Conservation (phyloP, 352 stramenopile genomes). For the Globisporangium solare region DNA sequence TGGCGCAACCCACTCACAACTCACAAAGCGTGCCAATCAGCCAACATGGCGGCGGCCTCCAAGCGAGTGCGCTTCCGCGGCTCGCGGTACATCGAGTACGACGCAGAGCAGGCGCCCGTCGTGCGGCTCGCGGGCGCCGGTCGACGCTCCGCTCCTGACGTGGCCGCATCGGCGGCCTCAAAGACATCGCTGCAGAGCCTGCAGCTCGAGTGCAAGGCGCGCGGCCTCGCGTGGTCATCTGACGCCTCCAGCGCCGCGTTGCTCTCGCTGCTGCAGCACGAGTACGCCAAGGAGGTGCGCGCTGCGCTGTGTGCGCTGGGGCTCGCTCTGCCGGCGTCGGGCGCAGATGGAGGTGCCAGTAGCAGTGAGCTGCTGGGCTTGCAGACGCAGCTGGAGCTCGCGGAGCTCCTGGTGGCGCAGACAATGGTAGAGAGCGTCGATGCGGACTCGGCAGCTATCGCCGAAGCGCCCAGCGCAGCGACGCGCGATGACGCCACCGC, state of each 20-base stretch:
- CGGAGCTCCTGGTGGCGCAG: conserved; percentile 39
- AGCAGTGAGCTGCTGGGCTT: conserved; percentile 7
- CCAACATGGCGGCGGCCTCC: too few relatives aligned
- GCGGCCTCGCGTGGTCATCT: conserved; percentile 16
- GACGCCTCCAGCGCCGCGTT: conserved; percentile 5
- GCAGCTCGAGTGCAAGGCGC: conserved; percentile 40
- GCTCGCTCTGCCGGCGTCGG: conserved; percentile 26
- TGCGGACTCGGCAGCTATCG: too few relatives aligned
- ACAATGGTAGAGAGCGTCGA: too few relatives aligned
- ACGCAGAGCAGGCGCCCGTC: conserved; percentile 37
- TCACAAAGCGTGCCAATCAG: too few relatives aligned
- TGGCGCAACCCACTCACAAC: too few relatives aligned
- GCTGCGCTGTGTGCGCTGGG: conserved; percentile 23
- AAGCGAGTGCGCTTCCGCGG: conserved; percentile 47
- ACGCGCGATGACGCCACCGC: conserved; percentile 1
- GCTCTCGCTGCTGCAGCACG: conserved; percentile 12
- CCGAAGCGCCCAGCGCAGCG: too few relatives aligned
- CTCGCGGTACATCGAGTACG: conserved; percentile 56
- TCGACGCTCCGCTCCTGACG: not conserved
- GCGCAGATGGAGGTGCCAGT: conserved; percentile 1
- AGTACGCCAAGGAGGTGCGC: conserved; percentile 36
- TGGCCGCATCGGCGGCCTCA: too few relatives aligned
- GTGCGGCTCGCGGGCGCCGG: conserved; percentile 27
- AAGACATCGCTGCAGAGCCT: conserved; percentile 9
- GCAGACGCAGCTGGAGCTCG: conserved; percentile 32